A percentile compares a stretch with the other conserved stretches of the same genome.
Conservation (phyloP, 2,329 filamentous ascomycete genomes). For the Fusarium sp. region DNA sequence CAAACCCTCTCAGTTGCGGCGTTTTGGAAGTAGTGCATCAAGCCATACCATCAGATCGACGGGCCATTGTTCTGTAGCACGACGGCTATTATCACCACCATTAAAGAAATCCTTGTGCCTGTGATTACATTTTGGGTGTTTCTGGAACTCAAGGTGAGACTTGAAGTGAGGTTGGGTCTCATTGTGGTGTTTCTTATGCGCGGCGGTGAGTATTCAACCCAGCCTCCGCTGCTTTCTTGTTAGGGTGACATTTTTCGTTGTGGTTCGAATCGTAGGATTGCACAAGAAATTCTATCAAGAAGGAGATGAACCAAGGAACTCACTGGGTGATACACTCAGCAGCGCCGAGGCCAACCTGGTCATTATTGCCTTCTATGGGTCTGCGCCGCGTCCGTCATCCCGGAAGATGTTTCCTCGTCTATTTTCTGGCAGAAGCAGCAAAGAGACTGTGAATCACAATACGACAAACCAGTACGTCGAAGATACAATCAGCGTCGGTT, state of each 20-base stretch:
- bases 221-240: not conserved
- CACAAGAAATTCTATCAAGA: conserved; percentile 23
- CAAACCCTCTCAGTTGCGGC: conserved; percentile 58
- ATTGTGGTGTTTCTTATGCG: conserved; percentile 60
- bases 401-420: conserved; percentile 45
- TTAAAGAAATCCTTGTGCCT: conserved; percentile 60
- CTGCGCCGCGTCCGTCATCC: conserved; percentile 44
- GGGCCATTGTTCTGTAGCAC: conserved; percentile 56
- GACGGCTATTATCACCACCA: conserved; percentile 57
- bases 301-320: too few species aligned
- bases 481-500: not conserved
- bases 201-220: conserved; percentile 49
- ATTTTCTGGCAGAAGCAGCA: conserved; percentile 38
- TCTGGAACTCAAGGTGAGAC: conserved; percentile 57
- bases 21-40: conserved; percentile 50
- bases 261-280: conserved; percentile 52
- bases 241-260: conserved; percentile 54
- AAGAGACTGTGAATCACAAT: conserved; percentile 23
- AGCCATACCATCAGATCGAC: conserved; percentile 39
- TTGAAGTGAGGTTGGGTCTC: conserved; percentile 57
- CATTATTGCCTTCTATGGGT: conserved; percentile 56
- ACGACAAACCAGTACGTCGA: conserved; percentile 25
- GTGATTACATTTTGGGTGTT: conserved; percentile 60
- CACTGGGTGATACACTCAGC: conserved; percentile 26
- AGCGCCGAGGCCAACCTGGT: conserved; percentile 57